Conservation (phyloP, 345 rosid species). For the Ricinus communis region DNA sequence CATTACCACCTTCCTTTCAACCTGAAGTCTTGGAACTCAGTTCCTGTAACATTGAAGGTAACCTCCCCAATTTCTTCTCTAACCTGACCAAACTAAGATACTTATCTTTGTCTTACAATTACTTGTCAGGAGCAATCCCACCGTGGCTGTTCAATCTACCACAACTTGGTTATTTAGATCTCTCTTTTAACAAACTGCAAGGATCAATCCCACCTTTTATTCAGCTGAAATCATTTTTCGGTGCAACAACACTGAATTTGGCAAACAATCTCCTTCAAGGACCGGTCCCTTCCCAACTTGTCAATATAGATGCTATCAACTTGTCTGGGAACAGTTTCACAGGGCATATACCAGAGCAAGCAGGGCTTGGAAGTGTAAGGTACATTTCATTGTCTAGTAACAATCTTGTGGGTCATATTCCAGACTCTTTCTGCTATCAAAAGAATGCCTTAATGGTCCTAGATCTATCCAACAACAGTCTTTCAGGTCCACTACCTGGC, state of each 20-base stretch:
- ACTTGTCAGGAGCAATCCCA: conserved; percentile 15
- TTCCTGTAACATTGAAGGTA: conserved; percentile 19
- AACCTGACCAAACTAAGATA: background rate
- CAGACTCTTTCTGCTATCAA: conserved; percentile 6
- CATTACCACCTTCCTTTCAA: conserved; percentile 5
- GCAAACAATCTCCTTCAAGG: conserved; percentile 11
- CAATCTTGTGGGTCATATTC: conserved; percentile 6
- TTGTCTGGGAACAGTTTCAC: conserved; percentile 19
- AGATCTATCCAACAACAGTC: conserved; percentile 13
- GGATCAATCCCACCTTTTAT: conserved; percentile 1
- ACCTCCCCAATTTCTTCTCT: no score
- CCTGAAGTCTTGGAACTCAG: conserved; percentile 8
- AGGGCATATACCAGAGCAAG: background rate
- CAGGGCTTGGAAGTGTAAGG: background rate
- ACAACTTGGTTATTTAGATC: conserved; percentile 1
- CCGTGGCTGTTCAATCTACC: conserved; percentile 18
- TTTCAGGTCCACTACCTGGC: conserved; percentile 6
- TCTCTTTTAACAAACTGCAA: conserved; percentile 11
- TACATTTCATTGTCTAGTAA: conserved; percentile 9
- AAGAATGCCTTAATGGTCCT: background rate
- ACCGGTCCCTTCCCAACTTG: conserved; percentile 8
- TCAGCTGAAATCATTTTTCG: conserved; percentile 6
- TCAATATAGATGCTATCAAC: conserved; percentile 10
- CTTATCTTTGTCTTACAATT: conserved; percentile 10
- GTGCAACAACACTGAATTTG: background rate